Evolutionary conservation across 2,329 filamentous ascomycete genomes (phyloP), one percentile per base, ranked within the genome.

Genomic region (Aaosphaeria pasadenensis): DNA sequence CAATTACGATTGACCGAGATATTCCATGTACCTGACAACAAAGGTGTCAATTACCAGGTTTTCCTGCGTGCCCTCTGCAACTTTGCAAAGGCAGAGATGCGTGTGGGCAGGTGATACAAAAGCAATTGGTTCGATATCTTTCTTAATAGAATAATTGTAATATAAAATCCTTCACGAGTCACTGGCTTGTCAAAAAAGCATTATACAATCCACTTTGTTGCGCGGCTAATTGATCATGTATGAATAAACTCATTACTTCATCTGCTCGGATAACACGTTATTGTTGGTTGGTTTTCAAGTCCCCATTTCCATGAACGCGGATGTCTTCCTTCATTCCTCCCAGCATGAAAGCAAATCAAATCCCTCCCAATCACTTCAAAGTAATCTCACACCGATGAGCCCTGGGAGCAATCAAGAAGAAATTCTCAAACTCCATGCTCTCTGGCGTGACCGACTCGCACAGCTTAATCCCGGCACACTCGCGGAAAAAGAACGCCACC

Each of bases 1-100:
- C 94, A 96, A 72, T 82, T 97, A 52, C 83, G 94, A 39, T 75
- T 99, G 64, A 96, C 91, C 0, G 94, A 99, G 77, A 96, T 99
- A 49, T 96, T 91, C 56, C 70, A 75, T 49, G 56, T 88, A 9
- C 80, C 81, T 48, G 88, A 91, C 64, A 90, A 90, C 68, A 81
- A 87, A 53, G 85, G 85, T 1, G 91, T 99, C 13, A 91, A 91
- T 40, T 99, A 99, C 70, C 91, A 96, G 66, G 87, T 95, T 30
- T 99, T 97, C 70, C 77, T 97, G 55, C 81, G 86, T 54, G 92
- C 87, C 1, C 74, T 99, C 58, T 87, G 89, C 69, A 89, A 87
- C 61, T 99, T 84, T 72, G 87, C 90, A 7, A 86, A 85, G 56
- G 92, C 91, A 4, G 88, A 96, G 71, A 95, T 97, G 81, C 83